A percentile compares a stretch with the other conserved stretches of the same genome.
These are phyloP conservation scores for Botrytis elliptica DNA, from an alignment of 2,329 filamentous ascomycete species.

Conservation along the genomic window DNA sequence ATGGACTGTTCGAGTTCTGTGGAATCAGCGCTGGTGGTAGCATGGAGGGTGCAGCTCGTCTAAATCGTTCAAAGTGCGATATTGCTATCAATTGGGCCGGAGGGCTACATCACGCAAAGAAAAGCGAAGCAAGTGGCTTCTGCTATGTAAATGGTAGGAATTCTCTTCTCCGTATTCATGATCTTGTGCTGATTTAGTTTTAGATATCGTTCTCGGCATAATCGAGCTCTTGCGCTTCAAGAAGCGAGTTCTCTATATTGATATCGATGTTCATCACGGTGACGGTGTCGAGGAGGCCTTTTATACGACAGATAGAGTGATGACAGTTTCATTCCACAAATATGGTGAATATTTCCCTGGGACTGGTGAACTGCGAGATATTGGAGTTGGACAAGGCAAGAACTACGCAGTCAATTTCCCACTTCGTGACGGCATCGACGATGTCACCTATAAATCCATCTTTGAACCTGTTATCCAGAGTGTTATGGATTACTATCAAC, in stretches of 20 bases:
- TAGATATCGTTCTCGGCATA: slow-evolving; percentile 94
- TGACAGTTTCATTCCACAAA: slow-evolving; percentile 94
- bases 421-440: slow-evolving; percentile 87
- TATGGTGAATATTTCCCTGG: slow-evolving; percentile 96
- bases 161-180: background rate
- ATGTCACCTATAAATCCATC: slow-evolving; percentile 83
- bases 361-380: slow-evolving; percentile 82
- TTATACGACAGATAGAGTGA: slow-evolving; percentile 87
- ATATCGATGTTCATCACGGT: slow-evolving; percentile 92
- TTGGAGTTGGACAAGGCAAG: slow-evolving; percentile 83
- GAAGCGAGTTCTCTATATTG: slow-evolving; percentile 94
- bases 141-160: slow-evolving; percentile 91
- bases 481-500: slow-evolving; percentile 84
- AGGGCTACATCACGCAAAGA: slow-evolving; percentile 95
- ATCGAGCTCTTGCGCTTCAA: slow-evolving; percentile 88
- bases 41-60: slow-evolving; percentile 86
- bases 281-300: slow-evolving; percentile 93
- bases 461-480: slow-evolving; percentile 87
- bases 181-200: slow-evolving; percentile 45
- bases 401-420: slow-evolving; percentile 91
- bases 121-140: slow-evolving; percentile 93
- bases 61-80: slow-evolving; percentile 89
- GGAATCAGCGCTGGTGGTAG: slow-evolving; percentile 92
- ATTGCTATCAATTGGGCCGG: slow-evolving; percentile 99
- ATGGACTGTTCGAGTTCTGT: slow-evolving; percentile 96